phyloP scores from a whole-genome alignment of 441 rosid genomes.

The Pelargonium fulgidum region DNA sequence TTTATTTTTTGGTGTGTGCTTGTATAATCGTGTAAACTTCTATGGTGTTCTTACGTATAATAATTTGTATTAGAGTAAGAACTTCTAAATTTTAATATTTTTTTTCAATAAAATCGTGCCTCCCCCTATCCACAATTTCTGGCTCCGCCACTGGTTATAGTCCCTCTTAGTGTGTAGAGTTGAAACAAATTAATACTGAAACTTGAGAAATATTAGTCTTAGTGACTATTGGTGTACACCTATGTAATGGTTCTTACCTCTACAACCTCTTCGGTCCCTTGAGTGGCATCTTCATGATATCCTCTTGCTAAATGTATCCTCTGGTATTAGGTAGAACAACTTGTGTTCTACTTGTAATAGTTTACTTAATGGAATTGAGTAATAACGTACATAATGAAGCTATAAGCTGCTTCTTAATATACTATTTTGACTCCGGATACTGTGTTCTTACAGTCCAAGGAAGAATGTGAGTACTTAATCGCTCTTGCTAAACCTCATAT shows the following conservation, averaged over 20 bases:
- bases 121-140: no score
- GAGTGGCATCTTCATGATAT: neutral
- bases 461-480: conserved; percentile 62
- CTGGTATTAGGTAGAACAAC: neutral
- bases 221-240: neutral
- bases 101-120: no score
- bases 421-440: neutral
- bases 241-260: neutral
- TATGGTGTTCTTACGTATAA: no score
- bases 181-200: no score
- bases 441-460: conserved; percentile 46
- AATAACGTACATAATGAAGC: neutral
- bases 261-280: neutral
- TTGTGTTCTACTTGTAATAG: neutral
- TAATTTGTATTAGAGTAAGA: no score
- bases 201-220: no score
- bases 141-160: no score
- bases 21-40: no score
- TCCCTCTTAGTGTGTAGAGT: no score
- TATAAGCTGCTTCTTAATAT: neutral
- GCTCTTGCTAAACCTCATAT: conserved; percentile 56
- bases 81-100: no score
- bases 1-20: no score
- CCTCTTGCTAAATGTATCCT: no score
- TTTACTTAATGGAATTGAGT: neutral